Base-by-base conservation (phyloP, 1,284 basidiomycete species). In the Exobasidium cylindrosporum region DNA sequence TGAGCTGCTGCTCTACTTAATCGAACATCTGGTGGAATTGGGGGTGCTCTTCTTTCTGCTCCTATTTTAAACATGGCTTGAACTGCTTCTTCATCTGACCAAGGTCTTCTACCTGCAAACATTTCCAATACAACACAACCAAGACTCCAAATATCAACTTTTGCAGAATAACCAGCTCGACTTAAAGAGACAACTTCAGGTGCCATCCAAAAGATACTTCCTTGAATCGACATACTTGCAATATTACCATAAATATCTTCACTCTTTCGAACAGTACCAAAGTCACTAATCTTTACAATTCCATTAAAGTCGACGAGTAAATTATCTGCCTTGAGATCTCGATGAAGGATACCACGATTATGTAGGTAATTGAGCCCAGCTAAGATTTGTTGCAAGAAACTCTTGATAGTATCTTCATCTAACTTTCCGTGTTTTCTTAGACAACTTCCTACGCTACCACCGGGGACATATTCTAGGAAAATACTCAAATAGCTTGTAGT, bases 181-280 rank as follows among this genome's bases (percentile, higher is more conserved):
- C 88, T 87, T 74, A 89, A 87, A 35, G 88, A 87, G 26, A 95
- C 87, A 43, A 98, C 92, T 82, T 99, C 95, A 1, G 95, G 96
- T 5, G 96, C 95, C 95, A 98, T 99, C 82, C 96, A 99, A 81
- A 97, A 98, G 53, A 97, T 89, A 17, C 92, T 94, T 21, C 96
- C 96, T 81, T 93, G 91, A 88, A 99, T 90, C 24, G 81, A 82
- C 82, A 82, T 83, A 54, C 91, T 90, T 1, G 86, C 89, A 62
- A 86, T 85, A 65, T 89, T 89, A 71, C 88, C 87, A 73, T 92
- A 87, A 64, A 94, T 90, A 70, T 95, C 91, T 63, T 87, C 77
- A 31, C 69, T 72, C 28, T 71, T 65, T 4, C 76, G 66, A 30
- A 79, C 76, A 5, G 77, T 79, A 43, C 77, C 96, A 79, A 98